Conservation (phyloP, 1,139 yeast genomes). For the Pichia sp. region DNA sequence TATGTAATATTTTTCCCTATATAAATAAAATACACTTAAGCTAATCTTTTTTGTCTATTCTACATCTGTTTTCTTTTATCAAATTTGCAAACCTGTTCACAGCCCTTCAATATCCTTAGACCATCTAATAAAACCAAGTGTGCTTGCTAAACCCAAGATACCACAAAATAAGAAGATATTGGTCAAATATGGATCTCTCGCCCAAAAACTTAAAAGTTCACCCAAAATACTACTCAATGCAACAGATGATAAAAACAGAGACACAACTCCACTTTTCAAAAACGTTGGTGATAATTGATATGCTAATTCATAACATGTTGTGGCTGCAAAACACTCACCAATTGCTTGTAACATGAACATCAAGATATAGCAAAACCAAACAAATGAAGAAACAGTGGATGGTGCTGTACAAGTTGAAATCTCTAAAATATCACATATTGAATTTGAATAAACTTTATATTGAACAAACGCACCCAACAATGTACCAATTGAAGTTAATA, state of each 20-base stretch:
- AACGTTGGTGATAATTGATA: slow-evolving; percentile 61
- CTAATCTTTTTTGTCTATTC: neutral
- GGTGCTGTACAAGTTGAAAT: slow-evolving; percentile 43
- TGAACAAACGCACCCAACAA: slow-evolving; percentile 79
- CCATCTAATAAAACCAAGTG: slow-evolving; percentile 5
- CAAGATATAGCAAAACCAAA: slow-evolving; percentile 50
- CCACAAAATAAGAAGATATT: slow-evolving; percentile 21
- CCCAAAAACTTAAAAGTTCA: slow-evolving; percentile 23
- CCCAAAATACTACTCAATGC: slow-evolving; percentile 57
- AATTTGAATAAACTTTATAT: slow-evolving; percentile 60
- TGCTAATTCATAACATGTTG: slow-evolving; percentile 65
- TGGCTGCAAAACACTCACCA: slow-evolving; percentile 63
- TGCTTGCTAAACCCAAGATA: slow-evolving; percentile 13
- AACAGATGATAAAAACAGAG: slow-evolving; percentile 53
- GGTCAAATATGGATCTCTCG: slow-evolving; percentile 23
- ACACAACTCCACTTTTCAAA: slow-evolving; percentile 64
- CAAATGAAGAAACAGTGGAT: slow-evolving; percentile 40
- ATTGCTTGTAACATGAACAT: slow-evolving; percentile 53
- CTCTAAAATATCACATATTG: slow-evolving; percentile 61
- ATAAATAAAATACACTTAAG: neutral
- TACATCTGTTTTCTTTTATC: too few species aligned
- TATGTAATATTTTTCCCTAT: neutral
- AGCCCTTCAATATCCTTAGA: neutral
- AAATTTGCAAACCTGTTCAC: too few species aligned
- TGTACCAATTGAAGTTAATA: slow-evolving; percentile 65